phyloP scores from a whole-genome alignment of 2,329 filamentous ascomycete species.

The Grosmannia serpens region DNA sequence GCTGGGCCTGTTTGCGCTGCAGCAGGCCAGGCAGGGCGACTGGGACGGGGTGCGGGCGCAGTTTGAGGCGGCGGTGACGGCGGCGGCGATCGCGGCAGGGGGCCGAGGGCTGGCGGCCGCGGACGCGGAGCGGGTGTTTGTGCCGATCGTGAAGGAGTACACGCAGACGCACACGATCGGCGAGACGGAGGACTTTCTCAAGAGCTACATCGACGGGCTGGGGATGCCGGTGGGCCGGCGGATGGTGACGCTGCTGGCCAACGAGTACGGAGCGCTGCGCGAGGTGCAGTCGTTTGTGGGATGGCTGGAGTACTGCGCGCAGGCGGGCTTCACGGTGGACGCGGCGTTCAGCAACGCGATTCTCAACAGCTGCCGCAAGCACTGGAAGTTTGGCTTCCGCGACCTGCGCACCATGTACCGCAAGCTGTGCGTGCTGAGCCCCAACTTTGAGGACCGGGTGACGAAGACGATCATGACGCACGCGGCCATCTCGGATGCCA shows the following conservation, averaged over 20 bases:
- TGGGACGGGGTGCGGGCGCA: slow-evolving; percentile 26
- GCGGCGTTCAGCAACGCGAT: slow-evolving; percentile 27
- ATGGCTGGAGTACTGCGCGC: slow-evolving; percentile 29
- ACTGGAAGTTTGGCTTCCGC: slow-evolving; percentile 25
- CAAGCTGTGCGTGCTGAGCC: slow-evolving; percentile 21
- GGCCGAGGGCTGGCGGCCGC: slow-evolving; percentile 2
- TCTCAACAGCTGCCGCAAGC: slow-evolving; percentile 23
- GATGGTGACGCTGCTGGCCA: slow-evolving; percentile 30
- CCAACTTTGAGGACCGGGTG: slow-evolving; percentile 22
- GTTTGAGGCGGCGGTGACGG: slow-evolving; percentile 17
- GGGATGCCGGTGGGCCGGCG: slow-evolving; percentile 23
- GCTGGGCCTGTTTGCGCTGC: slow-evolving; percentile 23
- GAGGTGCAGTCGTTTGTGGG: slow-evolving; percentile 25
- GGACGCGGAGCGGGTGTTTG: slow-evolving; percentile 22
- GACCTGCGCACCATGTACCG: slow-evolving; percentile 23
- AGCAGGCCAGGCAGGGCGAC: slow-evolving; percentile 26
- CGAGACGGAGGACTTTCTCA: slow-evolving; percentile 36
- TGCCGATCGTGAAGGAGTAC: slow-evolving; percentile 27
- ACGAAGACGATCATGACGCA: slow-evolving; percentile 27
- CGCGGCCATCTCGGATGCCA: slow-evolving; percentile 22
- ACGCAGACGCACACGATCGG: slow-evolving; percentile 24
- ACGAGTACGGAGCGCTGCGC: slow-evolving; percentile 27
- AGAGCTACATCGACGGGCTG: slow-evolving; percentile 23
- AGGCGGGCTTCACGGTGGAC: slow-evolving; percentile 23
- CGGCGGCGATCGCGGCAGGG: not conserved